These are phyloP conservation scores for Cladobotryum protrusum DNA, from an alignment of 2,329 filamentous ascomycete genomes.

Conservation along the genomic window DNA sequence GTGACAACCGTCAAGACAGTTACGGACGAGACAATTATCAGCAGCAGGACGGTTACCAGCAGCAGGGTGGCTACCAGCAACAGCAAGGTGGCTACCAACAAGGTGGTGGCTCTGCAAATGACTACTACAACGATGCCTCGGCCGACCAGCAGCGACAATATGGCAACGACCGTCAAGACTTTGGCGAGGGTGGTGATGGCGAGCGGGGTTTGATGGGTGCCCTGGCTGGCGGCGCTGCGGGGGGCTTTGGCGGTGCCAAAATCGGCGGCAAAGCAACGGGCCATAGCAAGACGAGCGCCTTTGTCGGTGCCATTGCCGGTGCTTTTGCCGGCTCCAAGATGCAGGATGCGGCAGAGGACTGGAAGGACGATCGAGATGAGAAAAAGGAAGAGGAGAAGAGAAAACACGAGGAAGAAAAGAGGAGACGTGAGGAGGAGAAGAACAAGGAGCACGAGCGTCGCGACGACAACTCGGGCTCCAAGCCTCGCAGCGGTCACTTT, in stretches of 20 bases:
- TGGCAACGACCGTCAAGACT: background rate
- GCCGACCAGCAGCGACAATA: conserved; percentile 4
- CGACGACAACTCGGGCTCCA: conserved; percentile 10
- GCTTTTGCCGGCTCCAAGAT: conserved; percentile 37
- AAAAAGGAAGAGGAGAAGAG: conserved; percentile 29
- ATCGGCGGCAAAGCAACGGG: conserved; percentile 24
- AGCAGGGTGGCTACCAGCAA: background rate
- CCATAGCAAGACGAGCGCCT: conserved; percentile 26
- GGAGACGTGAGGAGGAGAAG: conserved; percentile 6
- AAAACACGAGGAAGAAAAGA: conserved; percentile 15
- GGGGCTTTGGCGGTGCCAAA: conserved; percentile 35
- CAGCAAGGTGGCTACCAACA: background rate
- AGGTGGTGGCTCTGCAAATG: background rate
- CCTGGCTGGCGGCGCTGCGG: conserved; percentile 34
- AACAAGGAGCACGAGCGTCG: conserved; percentile 13
- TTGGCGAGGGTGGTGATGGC: conserved; percentile 25
- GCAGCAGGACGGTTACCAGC: background rate
- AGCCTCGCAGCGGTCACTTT: conserved; percentile 18
- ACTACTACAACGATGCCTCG: conserved; percentile 7
- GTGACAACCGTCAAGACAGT: background rate
- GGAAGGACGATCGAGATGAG: conserved; percentile 34
- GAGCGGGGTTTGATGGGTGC: conserved; percentile 37
- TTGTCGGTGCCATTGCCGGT: conserved; percentile 35
- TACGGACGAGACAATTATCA: background rate
- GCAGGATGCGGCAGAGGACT: conserved; percentile 34